phyloP scores from a whole-genome alignment of 2,329 filamentous ascomycete species.

The Penicillium sp. region DNA sequence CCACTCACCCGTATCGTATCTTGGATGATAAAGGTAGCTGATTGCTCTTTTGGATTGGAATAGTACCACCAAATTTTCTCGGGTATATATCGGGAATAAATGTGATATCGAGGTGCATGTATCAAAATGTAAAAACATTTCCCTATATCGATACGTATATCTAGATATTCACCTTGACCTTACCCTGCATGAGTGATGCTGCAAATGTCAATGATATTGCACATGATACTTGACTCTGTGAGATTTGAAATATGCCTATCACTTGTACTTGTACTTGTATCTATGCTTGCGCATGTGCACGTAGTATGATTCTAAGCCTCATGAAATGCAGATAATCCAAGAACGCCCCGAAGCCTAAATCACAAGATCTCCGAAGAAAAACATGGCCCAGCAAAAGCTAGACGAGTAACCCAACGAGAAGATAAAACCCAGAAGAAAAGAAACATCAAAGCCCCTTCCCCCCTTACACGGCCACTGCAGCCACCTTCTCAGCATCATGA shows the following conservation, averaged over 20 bases:
- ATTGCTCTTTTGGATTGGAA: not conserved
- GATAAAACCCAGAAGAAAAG: constrained; percentile 1
- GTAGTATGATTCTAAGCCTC: constrained; percentile 9
- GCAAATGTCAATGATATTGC: not conserved
- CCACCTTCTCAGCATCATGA: constrained; percentile 39
- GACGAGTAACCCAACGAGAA: not conserved
- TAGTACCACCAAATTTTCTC: not conserved
- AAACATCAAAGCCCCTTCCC: not conserved
- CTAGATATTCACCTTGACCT: not conserved
- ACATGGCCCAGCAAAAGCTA: not conserved
- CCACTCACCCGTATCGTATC: constrained; percentile 4
- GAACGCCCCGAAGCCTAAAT: constrained; percentile 3
- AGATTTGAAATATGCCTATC: not conserved
- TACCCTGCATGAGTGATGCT: not conserved
- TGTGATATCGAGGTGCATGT: not conserved
- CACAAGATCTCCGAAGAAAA: not conserved
- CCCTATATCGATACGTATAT: too few species aligned
- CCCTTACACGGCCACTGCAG: constrained; percentile 9
- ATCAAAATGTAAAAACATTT: not conserved
- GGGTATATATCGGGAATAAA: not conserved
- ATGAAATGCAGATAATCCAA: constrained; percentile 6
- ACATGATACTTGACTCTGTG: not conserved
- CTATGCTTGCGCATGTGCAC: not conserved
- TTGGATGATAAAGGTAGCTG: not conserved
- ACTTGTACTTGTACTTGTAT: not conserved